Evolutionary conservation across 495 filamentous ascomycete genomes (phyloP), one percentile per base, ranked within the genome.

Genomic region (Platismatia glauca): DNA sequence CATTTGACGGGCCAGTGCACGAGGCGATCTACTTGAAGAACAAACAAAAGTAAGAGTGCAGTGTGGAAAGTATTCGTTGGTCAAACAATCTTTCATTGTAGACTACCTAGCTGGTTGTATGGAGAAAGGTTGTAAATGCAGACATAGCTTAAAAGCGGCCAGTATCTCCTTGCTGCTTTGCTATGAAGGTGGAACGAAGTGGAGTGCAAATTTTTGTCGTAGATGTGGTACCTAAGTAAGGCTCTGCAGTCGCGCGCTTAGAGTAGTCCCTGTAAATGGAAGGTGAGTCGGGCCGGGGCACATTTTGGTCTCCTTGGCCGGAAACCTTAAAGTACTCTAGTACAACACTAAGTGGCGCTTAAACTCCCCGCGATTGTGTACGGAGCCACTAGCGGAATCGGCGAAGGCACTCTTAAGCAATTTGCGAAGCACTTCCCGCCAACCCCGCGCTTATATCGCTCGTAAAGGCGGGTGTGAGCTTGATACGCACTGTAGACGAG

Each of bases 361-460:
- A n/a, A n/a, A n/a, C n/a, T n/a, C n/a, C n/a, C n/a, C n/a, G n/a
- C n/a, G n/a, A n/a, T n/a, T n/a, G n/a, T n/a, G n/a, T n/a, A n/a
- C 20, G 85, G 87, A 55, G 87, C 76, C 31, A 89, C 87, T 0
- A 79, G 78, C 39, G 87, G 85, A 41, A 83, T 90, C 60, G 84
- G 82, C 46, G 76, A 83, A 64, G 66, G 76, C n/a, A 83, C 84
- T 9, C 74, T 86, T 61, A 81, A 75, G 59, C 69, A 77, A 37
- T 84, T 89, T 57, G 79, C 80, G 6, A 72, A 78, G 37, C 63
- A 81, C 55, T n/a, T 74, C 84, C 11, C 66, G 64, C 50, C 70
- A 79, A 37, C 75, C 76, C 7, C 70, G 66, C 33, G 69, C 73
- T 7, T 74, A 74, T 50, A 73, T 77, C 29, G 65, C 57, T 35